Percentiles rank a stretch among this genome's conserved stretches.
These are phyloP conservation scores for Saccharum spontaneum DNA, from an alignment of 176 grass and related monocot species.

Conservation along the genomic window DNA sequence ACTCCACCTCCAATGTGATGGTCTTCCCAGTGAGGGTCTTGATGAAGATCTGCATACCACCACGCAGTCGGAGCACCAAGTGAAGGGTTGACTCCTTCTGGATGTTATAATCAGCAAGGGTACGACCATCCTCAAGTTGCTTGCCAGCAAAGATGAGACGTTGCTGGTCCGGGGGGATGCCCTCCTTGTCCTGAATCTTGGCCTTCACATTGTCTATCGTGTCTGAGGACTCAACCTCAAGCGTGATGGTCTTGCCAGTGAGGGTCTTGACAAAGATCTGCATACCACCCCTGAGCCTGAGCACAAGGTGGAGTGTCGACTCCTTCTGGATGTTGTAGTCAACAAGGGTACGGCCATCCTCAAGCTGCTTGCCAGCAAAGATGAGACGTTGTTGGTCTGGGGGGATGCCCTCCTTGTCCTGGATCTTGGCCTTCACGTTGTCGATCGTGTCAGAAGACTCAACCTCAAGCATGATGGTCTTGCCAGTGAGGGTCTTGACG, in stretches of 20 bases:
- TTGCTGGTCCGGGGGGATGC: constrained; percentile 82
- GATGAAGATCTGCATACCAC: constrained; percentile 63
- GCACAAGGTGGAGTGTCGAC: constrained; percentile 37
- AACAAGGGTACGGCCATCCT: constrained; percentile 54
- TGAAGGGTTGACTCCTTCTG: constrained; percentile 85
- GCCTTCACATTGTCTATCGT: constrained; percentile 85
- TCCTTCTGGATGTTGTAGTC: constrained; percentile 88
- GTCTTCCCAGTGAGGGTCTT: constrained; percentile 63
- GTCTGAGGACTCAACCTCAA: constrained; percentile 90
- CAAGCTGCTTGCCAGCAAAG: constrained; percentile 61
- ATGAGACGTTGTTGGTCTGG: constrained; percentile 62
- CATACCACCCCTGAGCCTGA: constrained; percentile 28
- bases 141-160: constrained; percentile 85
- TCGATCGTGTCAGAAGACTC: constrained; percentile 89
- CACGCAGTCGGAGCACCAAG: constrained; percentile 69
- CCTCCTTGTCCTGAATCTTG: constrained; percentile 89
- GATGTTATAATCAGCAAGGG: constrained; percentile 92
- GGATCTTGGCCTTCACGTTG: constrained; percentile 67
- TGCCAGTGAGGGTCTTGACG: constrained; percentile 62
- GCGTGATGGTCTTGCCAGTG: constrained; percentile 66
- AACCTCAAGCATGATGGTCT: constrained; percentile 81
- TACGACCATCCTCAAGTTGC: constrained; percentile 77
- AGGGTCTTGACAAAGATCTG: constrained; percentile 73
- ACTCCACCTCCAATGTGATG: constrained; percentile 55
- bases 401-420: constrained; percentile 77